These are phyloP conservation scores for Hypoxylon intermedium DNA, from an alignment of 495 filamentous ascomycete species.

Conservation along the genomic window DNA sequence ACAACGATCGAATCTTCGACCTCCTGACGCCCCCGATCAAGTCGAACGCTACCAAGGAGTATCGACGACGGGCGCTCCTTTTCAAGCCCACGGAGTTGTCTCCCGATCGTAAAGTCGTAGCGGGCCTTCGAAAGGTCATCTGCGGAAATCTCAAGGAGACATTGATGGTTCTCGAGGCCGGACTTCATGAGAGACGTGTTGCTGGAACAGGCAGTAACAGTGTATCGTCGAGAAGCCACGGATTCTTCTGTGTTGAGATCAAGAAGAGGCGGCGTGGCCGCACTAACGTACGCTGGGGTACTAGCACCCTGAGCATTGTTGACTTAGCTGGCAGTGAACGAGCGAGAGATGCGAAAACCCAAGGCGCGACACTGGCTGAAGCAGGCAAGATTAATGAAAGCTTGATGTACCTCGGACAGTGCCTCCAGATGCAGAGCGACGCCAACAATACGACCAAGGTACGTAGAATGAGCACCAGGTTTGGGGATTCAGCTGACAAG, in stretches of 20 bases:
- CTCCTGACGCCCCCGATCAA: slow-evolving; percentile 69
- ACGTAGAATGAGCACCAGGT: slow-evolving; percentile 26
- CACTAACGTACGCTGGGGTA: slow-evolving; percentile 70
- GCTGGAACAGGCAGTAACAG: slow-evolving; percentile 90
- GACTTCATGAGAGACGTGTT: slow-evolving; percentile 83
- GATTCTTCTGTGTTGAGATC: slow-evolving; percentile 95
- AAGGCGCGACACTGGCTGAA: slow-evolving; percentile 88
- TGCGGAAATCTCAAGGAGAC: slow-evolving; percentile 87
- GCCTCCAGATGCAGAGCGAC: slow-evolving; percentile 93
- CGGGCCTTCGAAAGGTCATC: slow-evolving; percentile 87
- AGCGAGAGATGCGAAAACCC: slow-evolving; percentile 90
- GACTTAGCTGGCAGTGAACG: slow-evolving; percentile 95
- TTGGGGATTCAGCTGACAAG: slow-evolving; percentile 28
- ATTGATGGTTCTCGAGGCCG: slow-evolving; percentile 87
- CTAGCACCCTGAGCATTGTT: slow-evolving; percentile 84
- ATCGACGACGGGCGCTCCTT: slow-evolving; percentile 73
- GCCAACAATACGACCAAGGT: slow-evolving; percentile 77
- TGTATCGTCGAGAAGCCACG: slow-evolving; percentile 87
- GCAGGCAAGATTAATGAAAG: slow-evolving; percentile 98
- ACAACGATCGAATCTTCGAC: slow-evolving; percentile 98
- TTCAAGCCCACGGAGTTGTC: slow-evolving; percentile 89
- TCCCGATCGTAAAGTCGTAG: slow-evolving; percentile 87
- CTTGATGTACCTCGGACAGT: slow-evolving; percentile 97
- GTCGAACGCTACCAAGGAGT: slow-evolving; percentile 66
- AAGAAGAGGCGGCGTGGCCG: slow-evolving; percentile 75